Conservation (phyloP, 2,329 filamentous ascomycete species). For the Pleoardoris graminearum region DNA sequence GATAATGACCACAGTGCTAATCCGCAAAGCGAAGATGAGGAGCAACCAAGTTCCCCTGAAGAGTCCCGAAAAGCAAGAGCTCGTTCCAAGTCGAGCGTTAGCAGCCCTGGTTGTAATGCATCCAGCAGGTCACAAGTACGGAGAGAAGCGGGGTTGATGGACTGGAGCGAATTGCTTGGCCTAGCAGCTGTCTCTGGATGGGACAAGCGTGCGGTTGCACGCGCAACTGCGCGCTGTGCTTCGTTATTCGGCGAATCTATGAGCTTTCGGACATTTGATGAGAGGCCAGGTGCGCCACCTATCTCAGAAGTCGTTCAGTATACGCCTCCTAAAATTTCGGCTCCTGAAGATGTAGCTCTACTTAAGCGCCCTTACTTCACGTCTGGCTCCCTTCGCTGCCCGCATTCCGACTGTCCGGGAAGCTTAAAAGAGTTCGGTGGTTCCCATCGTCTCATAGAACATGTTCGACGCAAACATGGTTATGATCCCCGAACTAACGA, state of each 20-base stretch:
- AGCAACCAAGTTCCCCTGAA: constrained; percentile 5
- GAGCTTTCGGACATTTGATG: constrained; percentile 61
- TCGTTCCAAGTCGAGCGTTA: constrained; percentile 20
- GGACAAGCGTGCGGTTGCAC: constrained; percentile 63
- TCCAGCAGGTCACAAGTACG: constrained; percentile 18
- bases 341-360: constrained; percentile 6
- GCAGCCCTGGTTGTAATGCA: constrained; percentile 10
- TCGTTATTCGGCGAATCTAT: constrained; percentile 75
- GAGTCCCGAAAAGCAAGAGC: constrained; percentile 8
- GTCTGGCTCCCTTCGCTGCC: constrained; percentile 25
- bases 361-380: not conserved
- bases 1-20: too few relatives aligned
- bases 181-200: constrained; percentile 77
- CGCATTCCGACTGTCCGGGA: constrained; percentile 36
- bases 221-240: constrained; percentile 74
- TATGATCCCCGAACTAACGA: constrained; percentile 46
- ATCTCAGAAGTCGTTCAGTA: constrained; percentile 40
- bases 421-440: constrained; percentile 30
- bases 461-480: constrained; percentile 53
- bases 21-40: constrained; percentile 18
- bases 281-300: constrained; percentile 35
- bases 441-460: constrained; percentile 44
- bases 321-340: constrained; percentile 35
- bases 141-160: constrained; percentile 41
- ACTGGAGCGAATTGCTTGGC: constrained; percentile 86